These are phyloP conservation scores for Microglena sp. DNA, from an alignment of 139 green algal genomes.

Conservation along the genomic window DNA sequence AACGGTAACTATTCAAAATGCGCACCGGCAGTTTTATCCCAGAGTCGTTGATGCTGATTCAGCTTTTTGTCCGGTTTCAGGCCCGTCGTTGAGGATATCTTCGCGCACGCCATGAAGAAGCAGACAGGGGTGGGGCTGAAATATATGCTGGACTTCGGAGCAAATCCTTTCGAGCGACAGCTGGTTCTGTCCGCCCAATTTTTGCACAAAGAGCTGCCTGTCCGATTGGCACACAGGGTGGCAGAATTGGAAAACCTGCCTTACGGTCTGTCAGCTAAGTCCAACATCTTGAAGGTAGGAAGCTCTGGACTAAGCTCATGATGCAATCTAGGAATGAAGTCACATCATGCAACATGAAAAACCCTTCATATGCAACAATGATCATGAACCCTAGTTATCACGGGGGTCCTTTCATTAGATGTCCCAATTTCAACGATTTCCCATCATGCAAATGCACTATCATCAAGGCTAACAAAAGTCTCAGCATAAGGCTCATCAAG, in stretches of 20 bases:
- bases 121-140: conserved; percentile 95
- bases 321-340: too few relatives aligned
- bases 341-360: too few relatives aligned
- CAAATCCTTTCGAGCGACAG: conserved; percentile 85
- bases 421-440: too few relatives aligned
- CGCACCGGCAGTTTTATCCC: background rate
- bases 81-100: conserved; percentile 80
- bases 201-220: conserved; percentile 91
- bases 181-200: conserved; percentile 94
- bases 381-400: too few relatives aligned
- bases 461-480: too few relatives aligned
- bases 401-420: too few relatives aligned
- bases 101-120: conserved; percentile 78
- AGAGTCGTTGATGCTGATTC: background rate
- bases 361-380: too few relatives aligned
- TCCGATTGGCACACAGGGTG: conserved; percentile 88
- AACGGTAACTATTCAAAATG: background rate
- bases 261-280: conserved; percentile 83
- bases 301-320: too few relatives aligned
- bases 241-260: conserved; percentile 96
- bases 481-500: too few relatives aligned
- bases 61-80: background rate
- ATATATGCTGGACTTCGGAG: conserved; percentile 95
- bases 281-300: conserved; percentile 78
- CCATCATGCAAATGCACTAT: too few relatives aligned